phyloP scores from a whole-genome alignment of 2,329 filamentous ascomycete species.

The Seiridium cupressi region DNA sequence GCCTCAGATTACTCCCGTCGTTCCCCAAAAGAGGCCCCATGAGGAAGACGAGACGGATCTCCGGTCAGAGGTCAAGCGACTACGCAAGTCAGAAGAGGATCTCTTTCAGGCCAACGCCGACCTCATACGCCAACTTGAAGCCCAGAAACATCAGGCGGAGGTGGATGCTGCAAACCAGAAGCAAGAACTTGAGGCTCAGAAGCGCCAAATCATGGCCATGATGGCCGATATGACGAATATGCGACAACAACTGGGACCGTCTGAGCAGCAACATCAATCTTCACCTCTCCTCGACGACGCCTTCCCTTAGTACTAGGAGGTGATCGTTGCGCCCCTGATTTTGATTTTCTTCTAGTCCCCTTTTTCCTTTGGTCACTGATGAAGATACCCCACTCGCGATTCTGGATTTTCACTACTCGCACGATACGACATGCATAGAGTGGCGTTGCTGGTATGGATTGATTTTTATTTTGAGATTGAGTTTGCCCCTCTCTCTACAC shows the following conservation, averaged over 20 bases:
- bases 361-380: not conserved
- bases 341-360: not conserved
- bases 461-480: not conserved
- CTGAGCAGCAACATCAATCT: not conserved
- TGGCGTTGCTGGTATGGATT: not conserved
- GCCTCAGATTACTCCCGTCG: slow-evolving; percentile 11
- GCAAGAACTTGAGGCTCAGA: slow-evolving; percentile 8
- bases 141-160: slow-evolving; percentile 37
- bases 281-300: not conserved
- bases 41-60: slow-evolving; percentile 39
- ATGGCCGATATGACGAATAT: slow-evolving; percentile 48
- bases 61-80: slow-evolving; percentile 63
- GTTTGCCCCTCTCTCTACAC: not conserved
- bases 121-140: slow-evolving; percentile 37
- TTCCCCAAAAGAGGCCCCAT: slow-evolving; percentile 48
- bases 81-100: slow-evolving; percentile 64
- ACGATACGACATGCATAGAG: slow-evolving; percentile 3
- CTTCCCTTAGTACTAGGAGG: not conserved
- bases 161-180: not conserved
- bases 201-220: slow-evolving; percentile 34
- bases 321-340: not conserved
- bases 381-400: slow-evolving; percentile 7
- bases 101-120: slow-evolving; percentile 33
- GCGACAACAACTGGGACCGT: slow-evolving; percentile 20
- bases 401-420: not conserved